Evolutionary conservation across 441 rosid species (phyloP).

Genomic region (Manihot esculenta): DNA sequence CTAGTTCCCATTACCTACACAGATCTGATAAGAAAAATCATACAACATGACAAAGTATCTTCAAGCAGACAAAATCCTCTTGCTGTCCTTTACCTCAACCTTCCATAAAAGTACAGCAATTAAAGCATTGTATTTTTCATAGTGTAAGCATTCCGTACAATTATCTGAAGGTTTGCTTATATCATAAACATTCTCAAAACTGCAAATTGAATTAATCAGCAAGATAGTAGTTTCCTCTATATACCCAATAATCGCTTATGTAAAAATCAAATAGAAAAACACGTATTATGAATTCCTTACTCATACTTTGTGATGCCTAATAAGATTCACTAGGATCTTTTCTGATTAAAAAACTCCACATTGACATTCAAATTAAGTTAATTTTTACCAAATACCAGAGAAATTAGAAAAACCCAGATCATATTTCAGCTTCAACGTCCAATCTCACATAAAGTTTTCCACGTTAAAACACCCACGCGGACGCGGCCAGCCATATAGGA

Average conservation of each 20-base stretch:
- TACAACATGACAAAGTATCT: neutral
- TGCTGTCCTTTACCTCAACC: neutral
- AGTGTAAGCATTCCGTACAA: neutral
- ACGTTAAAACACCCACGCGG: neutral
- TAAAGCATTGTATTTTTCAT: neutral
- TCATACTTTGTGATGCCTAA: constrained; percentile 4
- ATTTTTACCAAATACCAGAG: neutral
- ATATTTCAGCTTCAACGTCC: constrained; percentile 4
- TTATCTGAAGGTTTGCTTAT: neutral
- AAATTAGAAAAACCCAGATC: constrained; percentile 14
- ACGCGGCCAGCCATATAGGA: neutral
- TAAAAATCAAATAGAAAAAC: neutral
- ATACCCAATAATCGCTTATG: neutral
- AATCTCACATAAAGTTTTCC: neutral
- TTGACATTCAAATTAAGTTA: neutral
- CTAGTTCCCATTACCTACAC: neutral
- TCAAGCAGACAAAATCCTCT: too few species aligned
- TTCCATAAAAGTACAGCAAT: neutral
- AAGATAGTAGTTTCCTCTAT: neutral
- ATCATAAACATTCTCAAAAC: neutral
- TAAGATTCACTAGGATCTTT: constrained; percentile 8
- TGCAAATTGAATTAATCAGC: neutral
- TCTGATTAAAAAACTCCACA: constrained; percentile 5
- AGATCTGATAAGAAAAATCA: neutral
- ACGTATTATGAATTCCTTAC: neutral